Conservation (phyloP, 1,139 yeast species). For the Torulaspora pretoriensis region DNA sequence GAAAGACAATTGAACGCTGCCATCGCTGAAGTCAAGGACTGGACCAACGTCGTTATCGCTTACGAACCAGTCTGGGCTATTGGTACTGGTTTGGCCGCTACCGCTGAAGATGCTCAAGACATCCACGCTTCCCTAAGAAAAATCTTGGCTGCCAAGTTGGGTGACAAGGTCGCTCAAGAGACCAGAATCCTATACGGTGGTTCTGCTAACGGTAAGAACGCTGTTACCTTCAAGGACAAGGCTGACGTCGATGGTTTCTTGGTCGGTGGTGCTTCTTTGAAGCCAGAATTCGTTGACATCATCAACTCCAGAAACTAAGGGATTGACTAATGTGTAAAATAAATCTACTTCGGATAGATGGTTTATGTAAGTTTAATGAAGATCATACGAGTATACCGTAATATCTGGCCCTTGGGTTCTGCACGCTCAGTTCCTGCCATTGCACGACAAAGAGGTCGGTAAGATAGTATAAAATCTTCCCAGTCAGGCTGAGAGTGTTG, state of each 20-base stretch:
- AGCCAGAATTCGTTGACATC: constrained; percentile 95
- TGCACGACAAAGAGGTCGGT: constrained; percentile 81
- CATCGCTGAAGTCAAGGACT: constrained; percentile 75
- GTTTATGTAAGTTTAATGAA: constrained; percentile 13
- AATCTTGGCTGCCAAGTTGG: constrained; percentile 72
- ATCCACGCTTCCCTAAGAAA: constrained; percentile 88
- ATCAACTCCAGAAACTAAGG: constrained; percentile 81
- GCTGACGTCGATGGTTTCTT: constrained; percentile 96
- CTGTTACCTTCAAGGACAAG: constrained; percentile 85
- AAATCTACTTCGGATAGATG: constrained; percentile 11
- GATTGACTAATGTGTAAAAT: constrained; percentile 7
- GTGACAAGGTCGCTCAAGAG: constrained; percentile 68
- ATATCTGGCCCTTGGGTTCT: constrained; percentile 64
- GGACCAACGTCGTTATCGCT: constrained; percentile 91
- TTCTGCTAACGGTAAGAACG: constrained; percentile 94
- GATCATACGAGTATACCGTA: constrained; percentile 62
- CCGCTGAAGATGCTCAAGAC: constrained; percentile 95
- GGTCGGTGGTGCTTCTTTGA: constrained; percentile 98
- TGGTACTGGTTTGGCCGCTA: constrained; percentile 99
- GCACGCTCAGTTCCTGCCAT: constrained; percentile 64
- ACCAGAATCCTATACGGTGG: constrained; percentile 98
- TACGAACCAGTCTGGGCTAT: constrained; percentile 99
- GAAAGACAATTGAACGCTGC: constrained; percentile 91
- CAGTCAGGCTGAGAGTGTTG: constrained; percentile 67
- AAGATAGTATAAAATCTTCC: constrained; percentile 62